Conservation (phyloP, 1,139 yeast species). For the Yamadazyma spencermartinsiae region DNA sequence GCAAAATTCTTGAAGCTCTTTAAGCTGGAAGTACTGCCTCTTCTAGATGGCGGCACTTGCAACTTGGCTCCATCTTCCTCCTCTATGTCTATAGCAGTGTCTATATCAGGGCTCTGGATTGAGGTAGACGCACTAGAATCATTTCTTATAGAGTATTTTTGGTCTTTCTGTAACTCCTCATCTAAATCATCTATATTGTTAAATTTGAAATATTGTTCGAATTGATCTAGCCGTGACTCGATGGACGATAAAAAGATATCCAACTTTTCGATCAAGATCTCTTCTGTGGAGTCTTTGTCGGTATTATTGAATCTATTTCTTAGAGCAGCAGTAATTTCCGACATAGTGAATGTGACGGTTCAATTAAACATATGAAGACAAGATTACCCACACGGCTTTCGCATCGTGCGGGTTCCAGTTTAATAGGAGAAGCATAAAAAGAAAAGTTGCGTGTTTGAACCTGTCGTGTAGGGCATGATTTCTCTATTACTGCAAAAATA, state of each 20-base stretch:
- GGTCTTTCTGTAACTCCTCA: constrained; percentile 4
- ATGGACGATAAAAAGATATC: constrained; percentile 55
- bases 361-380: too few species aligned
- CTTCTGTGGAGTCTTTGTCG: constrained; percentile 38
- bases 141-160: too few species aligned
- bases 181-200: constrained; percentile 16
- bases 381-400: too few species aligned
- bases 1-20: constrained; percentile 35
- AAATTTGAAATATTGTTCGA: constrained; percentile 52
- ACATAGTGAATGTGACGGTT: constrained; percentile 12
- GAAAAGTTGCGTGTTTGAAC: background rate
- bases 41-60: constrained; percentile 17
- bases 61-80: constrained; percentile 12
- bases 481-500: too few species aligned
- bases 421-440: constrained; percentile 2
- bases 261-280: constrained; percentile 48
- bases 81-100: constrained; percentile 2
- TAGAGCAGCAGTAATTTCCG: constrained; percentile 16
- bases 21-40: constrained; percentile 28
- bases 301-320: constrained; percentile 15
- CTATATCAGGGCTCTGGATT: too few species aligned
- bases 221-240: constrained; percentile 50
- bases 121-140: too few species aligned
- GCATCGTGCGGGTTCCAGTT: background rate
- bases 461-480: too few species aligned